Conservation (phyloP, 129 eudicot species). For the Flaveria trinervia region DNA sequence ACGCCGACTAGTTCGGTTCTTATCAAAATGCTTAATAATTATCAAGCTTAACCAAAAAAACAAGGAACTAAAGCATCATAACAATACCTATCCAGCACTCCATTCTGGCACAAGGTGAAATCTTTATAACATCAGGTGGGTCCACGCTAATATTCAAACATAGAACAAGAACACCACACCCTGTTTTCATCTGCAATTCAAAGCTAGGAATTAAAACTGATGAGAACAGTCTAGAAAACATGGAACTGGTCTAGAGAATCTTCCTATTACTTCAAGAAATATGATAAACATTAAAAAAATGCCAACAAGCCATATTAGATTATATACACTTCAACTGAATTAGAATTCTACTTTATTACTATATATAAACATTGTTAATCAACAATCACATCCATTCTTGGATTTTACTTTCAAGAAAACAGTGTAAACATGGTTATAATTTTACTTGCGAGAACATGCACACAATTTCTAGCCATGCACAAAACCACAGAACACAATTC, state of each 20-base stretch:
- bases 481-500: slow-evolving; percentile 4
- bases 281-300: not conserved
- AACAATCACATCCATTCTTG: slow-evolving; percentile 24
- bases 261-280: slow-evolving; percentile 3
- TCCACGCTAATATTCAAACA: slow-evolving; percentile 89
- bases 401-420: not conserved
- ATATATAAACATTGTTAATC: slow-evolving; percentile 14
- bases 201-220: not conserved
- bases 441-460: slow-evolving; percentile 16
- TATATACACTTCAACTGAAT: not conserved
- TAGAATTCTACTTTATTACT: slow-evolving; percentile 1
- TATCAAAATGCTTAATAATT: too few relatives aligned
- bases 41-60: slow-evolving; percentile 9
- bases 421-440: slow-evolving; percentile 5
- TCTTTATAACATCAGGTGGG: slow-evolving; percentile 99
- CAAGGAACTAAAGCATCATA: not conserved
- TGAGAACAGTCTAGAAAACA: slow-evolving; percentile 4
- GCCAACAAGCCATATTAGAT: slow-evolving; percentile 5
- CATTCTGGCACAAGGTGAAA: slow-evolving; percentile 99
- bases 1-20: too few relatives aligned
- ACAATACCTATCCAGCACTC: slow-evolving; percentile 98
- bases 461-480: not conserved
- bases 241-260: not conserved
- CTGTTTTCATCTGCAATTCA: slow-evolving; percentile 93
- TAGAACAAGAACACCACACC: slow-evolving; percentile 87